Evolutionary conservation across 2,329 filamentous ascomycete species (phyloP), one percentile per base, ranked within the genome.

Genomic region (Diaporthe humulicola): DNA sequence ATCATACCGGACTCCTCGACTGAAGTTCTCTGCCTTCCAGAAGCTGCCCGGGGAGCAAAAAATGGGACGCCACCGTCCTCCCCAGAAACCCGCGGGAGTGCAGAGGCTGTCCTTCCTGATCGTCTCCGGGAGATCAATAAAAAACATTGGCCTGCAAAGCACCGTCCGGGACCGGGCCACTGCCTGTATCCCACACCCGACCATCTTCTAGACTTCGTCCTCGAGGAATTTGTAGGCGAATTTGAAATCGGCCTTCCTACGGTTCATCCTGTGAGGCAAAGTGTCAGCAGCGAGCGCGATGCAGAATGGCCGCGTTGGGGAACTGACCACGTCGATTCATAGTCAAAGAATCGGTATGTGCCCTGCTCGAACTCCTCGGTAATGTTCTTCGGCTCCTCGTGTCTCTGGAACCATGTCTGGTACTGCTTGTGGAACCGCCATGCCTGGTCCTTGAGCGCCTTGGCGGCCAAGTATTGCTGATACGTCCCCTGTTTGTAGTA

Each of bases 381-480:
- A 81, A 99, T 99, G 79, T 93, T 96, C 88, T 99, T 99, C 25
- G 97, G 97, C 87, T 99, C 97, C 82, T 99, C 97, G 79, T 99
- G 97, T 70, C 97, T 91, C 85, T 99, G 97, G 82, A 99, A 99
- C 97, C 97, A 99, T 1, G 97, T 99, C 84, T 98, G 97, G 82
- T 99, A 99, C 84, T 98, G 97, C 88, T 99, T 99, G 86, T 99
- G 97, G 84, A 99, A 99, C 73, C 97, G 91, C 97, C 97, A 99
- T 84, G 96, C 98, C 85, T 99, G 97, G 78, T 96, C 94, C 86
- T 99, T 99, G 70, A 99, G 87, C n/a, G 97, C 95, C 85, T 98
- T 98, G 19, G 97, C 97, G 1, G 97, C 95, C 75, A 98, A 89
- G 82, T 96, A 98, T 83, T 99, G 97, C 83, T 98, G 96, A 79